These are phyloP conservation scores for Echium plantagineum DNA, from an alignment of 257 asterid species.

Conservation along the genomic window DNA sequence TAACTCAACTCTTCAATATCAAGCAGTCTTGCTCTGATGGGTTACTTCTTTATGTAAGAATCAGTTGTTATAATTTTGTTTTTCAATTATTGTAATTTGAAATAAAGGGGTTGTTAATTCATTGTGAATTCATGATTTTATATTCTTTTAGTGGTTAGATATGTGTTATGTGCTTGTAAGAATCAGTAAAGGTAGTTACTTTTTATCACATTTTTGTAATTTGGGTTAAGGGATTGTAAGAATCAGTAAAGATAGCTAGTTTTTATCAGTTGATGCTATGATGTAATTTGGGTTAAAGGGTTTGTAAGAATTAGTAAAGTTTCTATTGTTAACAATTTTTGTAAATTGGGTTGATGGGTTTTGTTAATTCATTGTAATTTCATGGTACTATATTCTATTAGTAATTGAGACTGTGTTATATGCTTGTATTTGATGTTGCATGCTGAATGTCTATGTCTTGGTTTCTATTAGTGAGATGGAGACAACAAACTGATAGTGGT, in stretches of 20 bases:
- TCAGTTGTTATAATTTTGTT: neutral
- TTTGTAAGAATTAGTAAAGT: too few species aligned
- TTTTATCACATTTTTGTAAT: too few species aligned
- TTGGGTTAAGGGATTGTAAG: conserved; percentile 15
- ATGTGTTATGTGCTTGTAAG: too few species aligned
- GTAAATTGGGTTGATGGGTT: too few species aligned
- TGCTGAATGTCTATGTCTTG: too few species aligned
- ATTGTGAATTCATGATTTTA: neutral
- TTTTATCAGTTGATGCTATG: neutral
- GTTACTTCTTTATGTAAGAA: conserved; percentile 50
- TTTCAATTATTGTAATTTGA: neutral
- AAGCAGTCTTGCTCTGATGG: conserved; percentile 75
- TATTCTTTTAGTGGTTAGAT: neutral
- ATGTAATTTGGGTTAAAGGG: too few species aligned
- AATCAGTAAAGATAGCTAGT: neutral
- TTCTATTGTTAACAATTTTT: too few species aligned
- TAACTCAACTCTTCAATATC: conserved; percentile 58
- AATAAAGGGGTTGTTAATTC: neutral
- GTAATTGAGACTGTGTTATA: too few species aligned
- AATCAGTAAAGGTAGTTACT: too few species aligned
- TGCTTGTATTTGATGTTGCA: too few species aligned
- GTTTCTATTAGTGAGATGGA: too few species aligned
- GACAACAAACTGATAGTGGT: too few species aligned
- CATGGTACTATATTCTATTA: neutral
- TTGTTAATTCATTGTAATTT: neutral